phyloP scores from a whole-genome alignment of 2,329 filamentous ascomycete species.

The Aspergillus eucalypticola region DNA sequence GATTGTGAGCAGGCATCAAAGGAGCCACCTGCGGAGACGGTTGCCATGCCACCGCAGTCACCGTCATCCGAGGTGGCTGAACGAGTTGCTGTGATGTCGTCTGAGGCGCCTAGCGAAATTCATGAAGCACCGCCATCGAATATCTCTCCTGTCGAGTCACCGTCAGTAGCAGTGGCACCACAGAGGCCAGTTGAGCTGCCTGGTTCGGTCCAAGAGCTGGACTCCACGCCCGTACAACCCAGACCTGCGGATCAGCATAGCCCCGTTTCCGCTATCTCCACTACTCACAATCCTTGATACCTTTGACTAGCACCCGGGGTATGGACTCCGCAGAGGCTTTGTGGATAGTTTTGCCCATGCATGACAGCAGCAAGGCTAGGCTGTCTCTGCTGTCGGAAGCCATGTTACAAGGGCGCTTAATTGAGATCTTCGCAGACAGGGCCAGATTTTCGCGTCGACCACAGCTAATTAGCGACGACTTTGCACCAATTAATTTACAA shows the following conservation, averaged over 20 bases:
- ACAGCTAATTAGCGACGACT: too few species aligned
- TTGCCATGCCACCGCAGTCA: background rate
- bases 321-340: too few species aligned
- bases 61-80: background rate
- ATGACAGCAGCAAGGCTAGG: too few species aligned
- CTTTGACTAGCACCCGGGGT: too few species aligned
- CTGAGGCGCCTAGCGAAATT: background rate
- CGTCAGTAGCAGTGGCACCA: background rate
- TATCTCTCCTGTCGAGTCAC: too few species aligned
- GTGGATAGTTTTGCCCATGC: too few species aligned
- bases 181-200: background rate
- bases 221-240: background rate
- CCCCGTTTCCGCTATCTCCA: background rate
- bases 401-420: too few species aligned
- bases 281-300: background rate
- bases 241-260: background rate
- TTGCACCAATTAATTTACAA: too few species aligned
- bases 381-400: too few species aligned
- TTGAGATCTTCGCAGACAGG: too few species aligned
- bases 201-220: background rate
- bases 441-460: too few species aligned
- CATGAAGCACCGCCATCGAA: background rate
- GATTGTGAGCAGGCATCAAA: background rate
- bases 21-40: background rate
- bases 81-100: background rate